Conservation (phyloP, 345 rosid genomes). For the Noccaea caerulescens region DNA sequence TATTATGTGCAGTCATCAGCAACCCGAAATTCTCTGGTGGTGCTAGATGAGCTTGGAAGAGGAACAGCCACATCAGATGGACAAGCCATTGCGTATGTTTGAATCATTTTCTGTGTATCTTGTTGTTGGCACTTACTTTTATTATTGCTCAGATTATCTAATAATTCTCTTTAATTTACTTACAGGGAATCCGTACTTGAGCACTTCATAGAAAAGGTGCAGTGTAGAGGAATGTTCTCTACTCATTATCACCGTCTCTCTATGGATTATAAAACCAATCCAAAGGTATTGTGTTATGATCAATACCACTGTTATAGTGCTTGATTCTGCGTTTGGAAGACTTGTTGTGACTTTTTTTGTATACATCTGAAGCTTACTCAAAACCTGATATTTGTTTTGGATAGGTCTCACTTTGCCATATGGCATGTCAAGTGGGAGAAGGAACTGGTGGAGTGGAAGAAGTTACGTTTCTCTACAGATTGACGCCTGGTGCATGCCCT, state of each 20-base stretch:
- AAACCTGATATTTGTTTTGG: conserved; percentile 8
- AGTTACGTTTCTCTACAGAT: conserved; percentile 85
- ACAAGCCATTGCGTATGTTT: conserved; percentile 93
- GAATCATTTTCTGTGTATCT: conserved; percentile 20
- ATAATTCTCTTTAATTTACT: background rate
- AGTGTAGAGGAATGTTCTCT: conserved; percentile 92
- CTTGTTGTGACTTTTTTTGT: conserved; percentile 11
- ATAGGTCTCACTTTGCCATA: conserved; percentile 91
- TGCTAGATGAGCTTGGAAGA: conserved; percentile 95
- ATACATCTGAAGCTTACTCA: background rate
- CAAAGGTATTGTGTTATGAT: conserved; percentile 46
- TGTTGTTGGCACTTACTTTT: conserved; percentile 3
- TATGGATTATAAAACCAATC: conserved; percentile 65
- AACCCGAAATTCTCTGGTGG: conserved; percentile 78
- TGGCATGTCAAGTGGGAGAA: conserved; percentile 89
- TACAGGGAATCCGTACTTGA: conserved; percentile 89
- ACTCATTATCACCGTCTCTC: conserved; percentile 95
- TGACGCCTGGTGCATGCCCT: conserved; percentile 87
- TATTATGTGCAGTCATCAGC: conserved; percentile 69
- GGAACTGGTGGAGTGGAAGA: conserved; percentile 71
- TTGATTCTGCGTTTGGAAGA: conserved; percentile 3
- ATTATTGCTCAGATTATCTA: background rate
- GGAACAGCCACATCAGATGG: conserved; percentile 99
- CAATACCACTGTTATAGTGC: background rate
- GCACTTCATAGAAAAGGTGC: conserved; percentile 76